A percentile compares a stretch with the other conserved stretches of the same genome.
Evolutionary conservation across 495 filamentous ascomycete species (phyloP).

Genomic region (Penicillium goetzii): DNA sequence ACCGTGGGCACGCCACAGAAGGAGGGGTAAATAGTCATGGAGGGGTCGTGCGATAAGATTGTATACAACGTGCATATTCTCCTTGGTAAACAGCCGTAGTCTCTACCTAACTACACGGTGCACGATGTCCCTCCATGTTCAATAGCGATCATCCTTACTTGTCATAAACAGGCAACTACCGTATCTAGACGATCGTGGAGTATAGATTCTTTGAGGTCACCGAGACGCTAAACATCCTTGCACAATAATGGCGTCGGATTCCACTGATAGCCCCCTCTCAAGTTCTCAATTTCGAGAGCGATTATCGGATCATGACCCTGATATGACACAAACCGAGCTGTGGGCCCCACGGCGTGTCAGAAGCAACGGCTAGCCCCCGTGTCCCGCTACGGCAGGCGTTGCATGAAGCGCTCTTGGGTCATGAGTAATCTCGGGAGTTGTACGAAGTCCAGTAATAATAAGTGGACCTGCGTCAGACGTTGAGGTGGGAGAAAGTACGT

Average conservation of each 20-base stretch:
- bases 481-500: too few relatives aligned
- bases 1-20: background rate
- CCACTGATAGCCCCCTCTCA: background rate
- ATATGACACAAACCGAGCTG: background rate
- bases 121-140: background rate
- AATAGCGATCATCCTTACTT: too few relatives aligned
- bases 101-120: background rate
- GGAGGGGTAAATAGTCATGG: background rate
- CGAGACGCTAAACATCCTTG: background rate
- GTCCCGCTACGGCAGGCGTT: background rate
- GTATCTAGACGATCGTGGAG: background rate
- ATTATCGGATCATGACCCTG: background rate
- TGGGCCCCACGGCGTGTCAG: conserved; percentile 1
- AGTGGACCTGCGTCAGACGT: conserved; percentile 1
- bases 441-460: too few relatives aligned
- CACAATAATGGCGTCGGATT: background rate
- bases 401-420: background rate
- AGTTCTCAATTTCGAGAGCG: background rate
- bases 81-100: background rate
- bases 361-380: background rate
- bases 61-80: background rate
- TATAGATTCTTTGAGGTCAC: background rate
- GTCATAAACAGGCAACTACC: background rate
- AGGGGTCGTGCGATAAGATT: conserved; percentile 1
- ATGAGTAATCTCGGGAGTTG: background rate